These are phyloP conservation scores for Ormosia emarginata DNA, from an alignment of 306 rosid species.

Conservation along the genomic window DNA sequence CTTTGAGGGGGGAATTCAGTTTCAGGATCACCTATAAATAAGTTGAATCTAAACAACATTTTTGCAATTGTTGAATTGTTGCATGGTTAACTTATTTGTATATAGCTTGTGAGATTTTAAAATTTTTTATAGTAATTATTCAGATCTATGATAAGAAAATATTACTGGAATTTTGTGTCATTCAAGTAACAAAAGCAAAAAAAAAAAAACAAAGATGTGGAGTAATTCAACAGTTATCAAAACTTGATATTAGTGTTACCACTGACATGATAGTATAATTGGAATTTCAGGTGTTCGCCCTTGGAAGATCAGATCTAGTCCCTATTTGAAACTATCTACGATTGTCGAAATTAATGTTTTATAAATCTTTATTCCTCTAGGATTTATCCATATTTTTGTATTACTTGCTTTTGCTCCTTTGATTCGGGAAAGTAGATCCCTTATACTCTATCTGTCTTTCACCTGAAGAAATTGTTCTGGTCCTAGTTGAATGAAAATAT, in stretches of 20 bases:
- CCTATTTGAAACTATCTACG: not conserved
- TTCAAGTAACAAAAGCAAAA: not conserved
- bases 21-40: not conserved
- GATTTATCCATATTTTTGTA: not conserved
- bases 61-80: not conserved
- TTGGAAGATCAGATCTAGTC: too few relatives aligned
- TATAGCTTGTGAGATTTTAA: not conserved
- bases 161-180: not conserved
- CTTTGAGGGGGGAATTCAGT: not conserved
- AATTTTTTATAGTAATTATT: not conserved
- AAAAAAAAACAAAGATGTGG: not conserved
- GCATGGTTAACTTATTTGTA: slow-evolving; percentile 2
- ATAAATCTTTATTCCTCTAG: not conserved
- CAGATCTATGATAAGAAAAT: too few relatives aligned
- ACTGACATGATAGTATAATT: not conserved
- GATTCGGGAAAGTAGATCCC: too few relatives aligned
- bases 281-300: not conserved
- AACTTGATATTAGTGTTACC: not conserved
- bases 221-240: not conserved
- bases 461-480: too few relatives aligned
- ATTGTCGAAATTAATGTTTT: not conserved
- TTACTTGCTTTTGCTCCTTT: too few relatives aligned
- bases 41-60: not conserved
- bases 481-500: too few relatives aligned
- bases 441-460: too few relatives aligned